Percentiles rank a stretch among this genome's conserved stretches.
Evolutionary conservation across 306 rosid species (phyloP).

Genomic region (Casuarina cunninghamiana): DNA sequence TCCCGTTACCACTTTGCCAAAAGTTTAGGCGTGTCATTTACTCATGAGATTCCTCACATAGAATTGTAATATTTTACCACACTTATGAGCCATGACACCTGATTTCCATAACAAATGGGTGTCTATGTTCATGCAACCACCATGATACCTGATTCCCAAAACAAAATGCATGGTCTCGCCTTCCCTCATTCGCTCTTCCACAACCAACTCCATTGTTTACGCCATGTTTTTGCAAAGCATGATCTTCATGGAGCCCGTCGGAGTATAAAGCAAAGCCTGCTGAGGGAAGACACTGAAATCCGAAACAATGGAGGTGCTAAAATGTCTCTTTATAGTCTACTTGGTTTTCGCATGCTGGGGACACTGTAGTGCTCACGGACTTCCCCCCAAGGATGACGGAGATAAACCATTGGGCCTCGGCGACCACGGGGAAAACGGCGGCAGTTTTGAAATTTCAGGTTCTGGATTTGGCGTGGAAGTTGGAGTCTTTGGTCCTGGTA

Average conservation of each 20-base stretch:
- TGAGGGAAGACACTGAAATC: not conserved
- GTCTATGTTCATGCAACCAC: slow-evolving; percentile 17
- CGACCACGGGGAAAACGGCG: not conserved
- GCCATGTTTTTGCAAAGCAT: slow-evolving; percentile 5
- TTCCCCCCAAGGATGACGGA: not conserved
- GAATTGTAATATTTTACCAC: no score
- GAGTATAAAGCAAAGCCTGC: not conserved
- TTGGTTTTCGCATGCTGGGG: slow-evolving; percentile 18
- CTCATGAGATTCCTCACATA: no score
- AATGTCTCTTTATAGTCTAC: not conserved
- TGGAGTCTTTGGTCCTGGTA: not conserved
- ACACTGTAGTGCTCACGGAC: slow-evolving; percentile 11
- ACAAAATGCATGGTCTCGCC: slow-evolving; percentile 4
- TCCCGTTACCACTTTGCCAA: no score
- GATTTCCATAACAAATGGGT: not conserved
- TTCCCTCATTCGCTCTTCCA: not conserved
- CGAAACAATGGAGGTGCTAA: slow-evolving; percentile 13
- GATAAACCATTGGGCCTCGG: not conserved
- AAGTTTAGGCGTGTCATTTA: no score
- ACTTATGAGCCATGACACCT: no score
- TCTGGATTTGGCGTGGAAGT: not conserved
- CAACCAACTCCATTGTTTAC: slow-evolving; percentile 1
- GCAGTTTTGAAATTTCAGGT: not conserved
- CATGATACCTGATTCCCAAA: slow-evolving; percentile 9
- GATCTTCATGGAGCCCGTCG: not conserved